Conservation (phyloP, 2,329 filamentous ascomycete genomes). For the Claviceps paspali region DNA sequence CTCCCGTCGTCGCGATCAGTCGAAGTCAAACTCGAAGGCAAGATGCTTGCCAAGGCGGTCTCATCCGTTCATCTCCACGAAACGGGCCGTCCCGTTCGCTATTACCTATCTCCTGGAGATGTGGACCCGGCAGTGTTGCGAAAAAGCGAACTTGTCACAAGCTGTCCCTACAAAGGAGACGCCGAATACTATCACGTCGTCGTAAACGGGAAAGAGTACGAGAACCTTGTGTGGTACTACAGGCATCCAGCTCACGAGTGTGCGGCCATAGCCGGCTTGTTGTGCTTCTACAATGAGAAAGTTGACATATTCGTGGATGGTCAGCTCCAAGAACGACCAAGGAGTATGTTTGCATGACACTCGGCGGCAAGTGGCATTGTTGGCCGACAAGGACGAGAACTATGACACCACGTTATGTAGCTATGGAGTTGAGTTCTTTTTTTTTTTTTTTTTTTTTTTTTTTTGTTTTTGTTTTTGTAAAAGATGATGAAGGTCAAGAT, state of each 20-base stretch:
- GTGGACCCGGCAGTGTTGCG: conserved; percentile 30
- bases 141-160: conserved; percentile 35
- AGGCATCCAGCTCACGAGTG: conserved; percentile 40
- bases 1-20: conserved; percentile 38
- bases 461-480: no score
- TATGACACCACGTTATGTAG: not conserved
- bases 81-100: conserved; percentile 41
- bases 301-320: conserved; percentile 48
- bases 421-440: not conserved
- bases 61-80: conserved; percentile 42
- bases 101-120: conserved; percentile 40
- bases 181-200: conserved; percentile 46
- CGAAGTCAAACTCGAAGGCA: conserved; percentile 31
- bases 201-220: conserved; percentile 25
- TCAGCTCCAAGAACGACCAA: conserved; percentile 5
- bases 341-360: conserved; percentile 2
- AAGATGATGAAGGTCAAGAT: not conserved
- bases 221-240: conserved; percentile 50
- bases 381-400: not conserved
- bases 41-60: conserved; percentile 28
- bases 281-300: conserved; percentile 56
- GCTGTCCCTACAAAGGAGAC: conserved; percentile 53
- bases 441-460: not conserved
- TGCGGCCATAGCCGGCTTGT: conserved; percentile 33
- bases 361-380: not conserved